A percentile compares a stretch with the other conserved stretches of the same genome.
Evolutionary conservation across 73 alveolate genomes (phyloP).

Genomic region (Paramecium primaurelia): DNA sequence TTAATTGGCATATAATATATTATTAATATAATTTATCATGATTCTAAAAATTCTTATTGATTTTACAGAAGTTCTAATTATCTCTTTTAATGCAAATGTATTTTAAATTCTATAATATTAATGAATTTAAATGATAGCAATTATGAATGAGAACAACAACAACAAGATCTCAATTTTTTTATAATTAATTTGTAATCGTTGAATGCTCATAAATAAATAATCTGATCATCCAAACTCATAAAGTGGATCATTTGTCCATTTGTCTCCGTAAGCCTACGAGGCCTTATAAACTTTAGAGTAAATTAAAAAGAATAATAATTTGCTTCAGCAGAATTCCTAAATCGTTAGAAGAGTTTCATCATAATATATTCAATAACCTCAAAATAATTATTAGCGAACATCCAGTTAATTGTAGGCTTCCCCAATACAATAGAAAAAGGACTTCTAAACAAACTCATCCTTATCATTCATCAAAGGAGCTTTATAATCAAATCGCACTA

Average conservation of each 20-base stretch:
- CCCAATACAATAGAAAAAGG: background rate
- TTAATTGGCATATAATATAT: background rate
- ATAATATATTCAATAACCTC: background rate
- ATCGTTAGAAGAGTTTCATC: conserved; percentile 49
- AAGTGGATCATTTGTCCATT: background rate
- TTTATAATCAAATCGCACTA: background rate
- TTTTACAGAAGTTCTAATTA: background rate
- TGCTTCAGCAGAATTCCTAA: background rate
- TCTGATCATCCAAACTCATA: background rate
- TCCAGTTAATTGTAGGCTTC: background rate
- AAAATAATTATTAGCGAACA: background rate
- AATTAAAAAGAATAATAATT: background rate
- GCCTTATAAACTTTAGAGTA: conserved; percentile 40
- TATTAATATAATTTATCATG: background rate
- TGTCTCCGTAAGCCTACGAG: conserved; percentile 43
- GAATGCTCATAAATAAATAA: background rate
- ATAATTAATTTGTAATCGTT: conserved; percentile 23
- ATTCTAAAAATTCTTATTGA: background rate
- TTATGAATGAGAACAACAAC: background rate
- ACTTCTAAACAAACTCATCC: background rate
- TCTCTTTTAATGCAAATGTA: background rate
- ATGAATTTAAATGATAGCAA: background rate
- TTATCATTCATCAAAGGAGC: background rate
- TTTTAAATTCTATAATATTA: background rate
- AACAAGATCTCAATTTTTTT: background rate